Conservation (phyloP, 441 rosid species). For the Populus trichocarpa region DNA sequence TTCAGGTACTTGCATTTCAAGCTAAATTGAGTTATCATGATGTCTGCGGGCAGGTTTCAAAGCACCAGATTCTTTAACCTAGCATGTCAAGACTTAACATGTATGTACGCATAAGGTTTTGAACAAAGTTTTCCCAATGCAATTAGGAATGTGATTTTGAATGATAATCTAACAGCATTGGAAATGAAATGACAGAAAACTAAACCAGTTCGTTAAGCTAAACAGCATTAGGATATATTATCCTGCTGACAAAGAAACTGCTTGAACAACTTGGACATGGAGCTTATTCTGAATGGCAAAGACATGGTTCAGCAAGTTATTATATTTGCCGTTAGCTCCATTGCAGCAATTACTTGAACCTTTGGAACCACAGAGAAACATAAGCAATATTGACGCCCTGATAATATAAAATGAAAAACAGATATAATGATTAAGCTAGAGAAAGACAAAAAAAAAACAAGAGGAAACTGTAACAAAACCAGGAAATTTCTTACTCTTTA, state of each 20-base stretch:
- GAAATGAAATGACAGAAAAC: not conserved
- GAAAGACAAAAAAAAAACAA: not conserved
- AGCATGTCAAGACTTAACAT: not conserved
- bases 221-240: not conserved
- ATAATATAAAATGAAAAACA: not conserved
- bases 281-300: constrained; percentile 1
- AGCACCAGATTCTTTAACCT: not conserved
- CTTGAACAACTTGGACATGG: constrained; percentile 5
- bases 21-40: not conserved
- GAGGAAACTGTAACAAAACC: not conserved
- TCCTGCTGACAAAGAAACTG: not conserved
- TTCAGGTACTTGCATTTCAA: not conserved
- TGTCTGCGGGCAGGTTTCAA: not conserved
- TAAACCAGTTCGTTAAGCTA: constrained; percentile 1
- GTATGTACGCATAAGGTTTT: not conserved
- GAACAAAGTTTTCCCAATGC: not conserved
- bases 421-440: not conserved
- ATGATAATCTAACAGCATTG: not conserved
- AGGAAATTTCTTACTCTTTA: not conserved
- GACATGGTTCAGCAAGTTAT: not conserved
- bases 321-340: not conserved
- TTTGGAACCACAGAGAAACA: not conserved
- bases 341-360: constrained; percentile 7
- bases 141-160: not conserved
- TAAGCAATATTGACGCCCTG: not conserved